These are phyloP conservation scores for Rubroshorea leprosula DNA, from an alignment of 345 rosid genomes.

Conservation along the genomic window DNA sequence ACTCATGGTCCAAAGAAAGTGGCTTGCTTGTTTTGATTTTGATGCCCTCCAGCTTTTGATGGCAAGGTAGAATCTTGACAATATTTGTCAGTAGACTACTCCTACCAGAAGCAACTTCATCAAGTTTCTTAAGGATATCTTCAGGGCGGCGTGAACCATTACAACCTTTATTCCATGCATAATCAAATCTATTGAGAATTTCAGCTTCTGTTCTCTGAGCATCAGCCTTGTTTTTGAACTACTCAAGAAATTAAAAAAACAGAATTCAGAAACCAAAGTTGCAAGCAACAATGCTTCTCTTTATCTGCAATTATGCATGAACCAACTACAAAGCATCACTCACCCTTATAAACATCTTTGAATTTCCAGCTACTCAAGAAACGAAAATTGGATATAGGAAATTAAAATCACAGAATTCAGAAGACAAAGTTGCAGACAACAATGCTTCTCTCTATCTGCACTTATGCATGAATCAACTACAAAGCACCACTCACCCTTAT, in stretches of 20 bases:
- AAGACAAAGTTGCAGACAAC: not conserved
- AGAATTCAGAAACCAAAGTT: not conserved
- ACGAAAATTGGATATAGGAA: not conserved
- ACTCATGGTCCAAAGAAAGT: conserved; percentile 24
- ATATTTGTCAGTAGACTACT: conserved; percentile 23
- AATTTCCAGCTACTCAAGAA: too few relatives aligned
- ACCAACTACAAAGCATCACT: too few relatives aligned
- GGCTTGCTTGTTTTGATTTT: conserved; percentile 45
- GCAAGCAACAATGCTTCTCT: conserved; percentile 2
- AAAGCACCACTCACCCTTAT: too few relatives aligned
- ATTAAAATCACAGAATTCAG: not conserved
- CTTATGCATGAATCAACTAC: too few relatives aligned
- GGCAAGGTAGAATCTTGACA: conserved; percentile 31
- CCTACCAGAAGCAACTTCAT: conserved; percentile 29
- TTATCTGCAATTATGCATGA: too few relatives aligned
- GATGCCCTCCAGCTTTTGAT: conserved; percentile 47
- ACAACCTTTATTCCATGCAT: conserved; percentile 88
- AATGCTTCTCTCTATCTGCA: too few relatives aligned
- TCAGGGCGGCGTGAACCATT: conserved; percentile 60
- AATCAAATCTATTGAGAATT: conserved; percentile 65
- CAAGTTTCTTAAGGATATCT: conserved; percentile 50
- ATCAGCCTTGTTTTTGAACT: conserved; percentile 61
- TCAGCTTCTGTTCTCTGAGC: conserved; percentile 53
- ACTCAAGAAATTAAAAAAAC: conserved; percentile 11
- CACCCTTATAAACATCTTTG: too few relatives aligned